Evolutionary conservation across 2,329 filamentous ascomycete genomes (phyloP).

Genomic region (Aureobasidium sp.): DNA sequence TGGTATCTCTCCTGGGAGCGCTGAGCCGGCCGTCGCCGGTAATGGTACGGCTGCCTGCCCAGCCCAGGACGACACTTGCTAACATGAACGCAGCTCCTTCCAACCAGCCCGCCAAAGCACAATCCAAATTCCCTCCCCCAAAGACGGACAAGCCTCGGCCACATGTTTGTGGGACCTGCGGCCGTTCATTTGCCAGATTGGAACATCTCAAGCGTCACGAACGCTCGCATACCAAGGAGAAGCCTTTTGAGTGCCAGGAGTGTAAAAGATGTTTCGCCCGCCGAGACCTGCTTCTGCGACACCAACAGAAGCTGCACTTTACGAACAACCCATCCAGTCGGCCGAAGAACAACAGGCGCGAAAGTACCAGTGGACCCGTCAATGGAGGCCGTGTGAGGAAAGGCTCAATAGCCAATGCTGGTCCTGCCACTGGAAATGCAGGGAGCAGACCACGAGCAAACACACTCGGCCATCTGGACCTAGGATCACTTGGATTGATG

Average conservation of each 20-base stretch:
- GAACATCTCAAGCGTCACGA: constrained; percentile 98
- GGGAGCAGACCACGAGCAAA: constrained; percentile 75
- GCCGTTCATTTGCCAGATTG: constrained; percentile 84
- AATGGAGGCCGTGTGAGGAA: constrained; percentile 74
- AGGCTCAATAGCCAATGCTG: constrained; percentile 70
- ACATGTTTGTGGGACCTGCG: constrained; percentile 86
- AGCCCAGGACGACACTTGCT: neutral
- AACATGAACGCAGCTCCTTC: neutral
- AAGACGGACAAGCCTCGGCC: constrained; percentile 97
- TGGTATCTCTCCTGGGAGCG: neutral
- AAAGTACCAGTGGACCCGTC: constrained; percentile 71
- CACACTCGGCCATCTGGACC: constrained; percentile 90
- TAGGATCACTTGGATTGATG: constrained; percentile 55
- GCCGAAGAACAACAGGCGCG: constrained; percentile 73
- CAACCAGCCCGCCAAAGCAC: neutral
- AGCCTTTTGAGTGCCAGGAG: constrained; percentile 95
- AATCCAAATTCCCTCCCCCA: constrained; percentile 59
- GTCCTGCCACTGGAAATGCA: constrained; percentile 34
- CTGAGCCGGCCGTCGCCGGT: neutral
- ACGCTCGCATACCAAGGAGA: constrained; percentile 96
- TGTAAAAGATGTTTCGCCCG: constrained; percentile 92
- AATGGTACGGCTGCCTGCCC: neutral
- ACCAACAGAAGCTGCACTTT: constrained; percentile 98
- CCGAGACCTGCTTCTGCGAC: constrained; percentile 80
- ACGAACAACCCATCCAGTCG: constrained; percentile 80